These are phyloP conservation scores for Aspergillus kassunensis DNA, from an alignment of 495 filamentous ascomycete species.

Conservation along the genomic window DNA sequence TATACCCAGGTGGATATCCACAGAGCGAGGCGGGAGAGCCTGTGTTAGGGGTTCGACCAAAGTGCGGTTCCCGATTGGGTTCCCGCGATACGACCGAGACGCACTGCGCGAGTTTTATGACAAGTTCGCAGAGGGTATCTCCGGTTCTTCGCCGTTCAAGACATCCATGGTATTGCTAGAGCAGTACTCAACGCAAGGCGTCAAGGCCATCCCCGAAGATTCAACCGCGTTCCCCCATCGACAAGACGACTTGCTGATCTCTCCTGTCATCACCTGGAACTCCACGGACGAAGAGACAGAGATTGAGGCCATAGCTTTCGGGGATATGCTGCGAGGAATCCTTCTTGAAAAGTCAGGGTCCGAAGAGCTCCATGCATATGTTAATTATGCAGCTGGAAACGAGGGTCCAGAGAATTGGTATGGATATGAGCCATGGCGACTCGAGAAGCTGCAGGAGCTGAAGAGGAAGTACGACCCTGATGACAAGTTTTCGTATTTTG, in stretches of 20 bases:
- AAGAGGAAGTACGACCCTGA: slow-evolving; percentile 14
- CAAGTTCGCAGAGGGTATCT: slow-evolving; percentile 34
- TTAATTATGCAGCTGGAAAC: slow-evolving; percentile 46
- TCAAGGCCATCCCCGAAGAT: slow-evolving; percentile 21
- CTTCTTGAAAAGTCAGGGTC: slow-evolving; percentile 14
- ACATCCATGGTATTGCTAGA: slow-evolving; percentile 32
- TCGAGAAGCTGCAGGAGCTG: slow-evolving; percentile 14
- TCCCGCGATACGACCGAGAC: slow-evolving; percentile 16
- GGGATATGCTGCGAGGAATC: slow-evolving; percentile 17
- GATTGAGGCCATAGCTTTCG: slow-evolving; percentile 16
- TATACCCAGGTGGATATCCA: slow-evolving; percentile 11
- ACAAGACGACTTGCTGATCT: slow-evolving; percentile 20
- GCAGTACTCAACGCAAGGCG: slow-evolving; percentile 33
- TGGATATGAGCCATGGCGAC: slow-evolving; percentile 46
- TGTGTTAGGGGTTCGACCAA: slow-evolving; percentile 13
- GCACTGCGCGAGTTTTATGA: slow-evolving; percentile 18
- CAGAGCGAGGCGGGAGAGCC: slow-evolving; percentile 3
- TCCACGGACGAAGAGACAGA: slow-evolving; percentile 15
- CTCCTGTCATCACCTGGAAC: slow-evolving; percentile 15
- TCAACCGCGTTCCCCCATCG: slow-evolving; percentile 38
- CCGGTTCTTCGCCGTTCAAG: slow-evolving; percentile 26
- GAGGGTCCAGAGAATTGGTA: slow-evolving; percentile 40
- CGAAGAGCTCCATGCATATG: slow-evolving; percentile 33
- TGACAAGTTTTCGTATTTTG: slow-evolving; percentile 8
- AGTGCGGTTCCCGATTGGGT: slow-evolving; percentile 18